Percentiles rank a stretch among this genome's conserved stretches.
Conservation (phyloP, 2,329 filamentous ascomycete species). For the Pseudocercospora fijiensis region DNA sequence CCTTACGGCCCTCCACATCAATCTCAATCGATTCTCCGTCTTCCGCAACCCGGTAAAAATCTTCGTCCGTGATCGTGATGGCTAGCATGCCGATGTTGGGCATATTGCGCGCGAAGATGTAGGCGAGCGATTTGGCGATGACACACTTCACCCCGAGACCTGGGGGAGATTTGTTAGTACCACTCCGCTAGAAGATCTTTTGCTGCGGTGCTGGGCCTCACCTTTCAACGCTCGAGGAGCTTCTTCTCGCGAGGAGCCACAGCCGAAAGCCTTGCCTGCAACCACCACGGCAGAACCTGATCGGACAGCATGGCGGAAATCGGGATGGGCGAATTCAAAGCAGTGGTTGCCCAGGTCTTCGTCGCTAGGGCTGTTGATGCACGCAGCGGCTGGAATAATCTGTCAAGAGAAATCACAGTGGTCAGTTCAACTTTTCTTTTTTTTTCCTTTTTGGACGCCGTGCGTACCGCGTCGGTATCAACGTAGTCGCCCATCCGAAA, state of each 20-base stretch:
- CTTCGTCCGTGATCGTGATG: conserved; percentile 8
- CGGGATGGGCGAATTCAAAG: conserved; percentile 8
- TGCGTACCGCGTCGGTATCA: conserved; percentile 12
- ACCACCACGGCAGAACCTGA: conserved; percentile 9
- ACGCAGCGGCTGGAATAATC: background rate
- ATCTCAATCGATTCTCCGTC: conserved; percentile 6
- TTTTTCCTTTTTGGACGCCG: too few relatives aligned
- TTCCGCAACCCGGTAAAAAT: conserved; percentile 8
- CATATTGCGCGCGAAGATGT: conserved; percentile 14
- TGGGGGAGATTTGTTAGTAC: too few relatives aligned
- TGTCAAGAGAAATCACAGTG: too few relatives aligned
- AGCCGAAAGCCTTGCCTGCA: conserved; percentile 15
- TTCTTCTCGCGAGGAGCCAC: conserved; percentile 11
- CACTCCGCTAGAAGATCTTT: too few relatives aligned
- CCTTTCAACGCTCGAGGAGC: conserved; percentile 16
- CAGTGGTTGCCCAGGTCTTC: conserved; percentile 10
- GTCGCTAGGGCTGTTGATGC: background rate
- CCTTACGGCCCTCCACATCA: background rate
- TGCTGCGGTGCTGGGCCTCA: too few relatives aligned
- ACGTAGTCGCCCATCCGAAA: conserved; percentile 8
- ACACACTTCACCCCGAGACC: conserved; percentile 8
- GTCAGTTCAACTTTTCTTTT: too few relatives aligned
- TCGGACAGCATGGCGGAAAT: conserved; percentile 8
- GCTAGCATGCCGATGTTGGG: conserved; percentile 11
- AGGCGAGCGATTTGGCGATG: conserved; percentile 16